These are phyloP conservation scores for Trichophyton rubrum DNA, from an alignment of 2,329 filamentous ascomycete species.

Conservation along the genomic window DNA sequence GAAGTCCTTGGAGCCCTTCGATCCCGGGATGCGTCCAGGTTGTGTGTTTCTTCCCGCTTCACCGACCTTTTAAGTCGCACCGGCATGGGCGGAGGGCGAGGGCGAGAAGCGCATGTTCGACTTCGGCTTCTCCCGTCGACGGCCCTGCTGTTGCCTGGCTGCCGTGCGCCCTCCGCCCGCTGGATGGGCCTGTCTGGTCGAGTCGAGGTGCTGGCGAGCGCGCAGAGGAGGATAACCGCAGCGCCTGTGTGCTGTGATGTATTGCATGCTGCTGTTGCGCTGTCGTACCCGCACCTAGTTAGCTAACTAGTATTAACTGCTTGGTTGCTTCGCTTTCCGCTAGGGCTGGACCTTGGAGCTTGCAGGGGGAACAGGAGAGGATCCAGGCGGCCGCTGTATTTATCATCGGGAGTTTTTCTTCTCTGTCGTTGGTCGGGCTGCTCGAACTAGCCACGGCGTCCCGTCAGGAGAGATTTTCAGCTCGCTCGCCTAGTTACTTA, in stretches of 20 bases:
- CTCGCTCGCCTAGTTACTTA: too few relatives aligned
- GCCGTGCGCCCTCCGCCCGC: neutral
- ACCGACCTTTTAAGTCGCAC: neutral
- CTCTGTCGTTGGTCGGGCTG: conserved; percentile 13
- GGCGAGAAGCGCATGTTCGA: too few relatives aligned
- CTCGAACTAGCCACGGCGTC: conserved; percentile 2
- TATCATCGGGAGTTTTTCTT: neutral
- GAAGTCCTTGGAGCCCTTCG: neutral
- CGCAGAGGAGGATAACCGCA: neutral
- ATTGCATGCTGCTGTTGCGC: neutral
- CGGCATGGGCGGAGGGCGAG: neutral
- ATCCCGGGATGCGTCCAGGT: neutral
- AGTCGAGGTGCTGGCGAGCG: neutral
- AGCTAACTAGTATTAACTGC: too few relatives aligned
- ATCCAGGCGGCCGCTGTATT: neutral
- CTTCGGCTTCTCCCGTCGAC: neutral
- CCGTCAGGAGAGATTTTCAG: too few relatives aligned
- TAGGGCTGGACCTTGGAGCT: neutral
- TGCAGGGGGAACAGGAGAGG: neutral
- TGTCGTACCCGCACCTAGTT: neutral
- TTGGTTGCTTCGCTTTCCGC: neutral
- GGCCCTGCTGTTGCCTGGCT: neutral
- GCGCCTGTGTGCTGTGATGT: neutral
- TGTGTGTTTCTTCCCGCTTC: neutral
- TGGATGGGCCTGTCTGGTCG: neutral